Percentiles rank a stretch among this genome's conserved stretches.
phyloP scores from a whole-genome alignment of 768 basidiomycete genomes.

The Rhodotorula kratochvilovae region DNA sequence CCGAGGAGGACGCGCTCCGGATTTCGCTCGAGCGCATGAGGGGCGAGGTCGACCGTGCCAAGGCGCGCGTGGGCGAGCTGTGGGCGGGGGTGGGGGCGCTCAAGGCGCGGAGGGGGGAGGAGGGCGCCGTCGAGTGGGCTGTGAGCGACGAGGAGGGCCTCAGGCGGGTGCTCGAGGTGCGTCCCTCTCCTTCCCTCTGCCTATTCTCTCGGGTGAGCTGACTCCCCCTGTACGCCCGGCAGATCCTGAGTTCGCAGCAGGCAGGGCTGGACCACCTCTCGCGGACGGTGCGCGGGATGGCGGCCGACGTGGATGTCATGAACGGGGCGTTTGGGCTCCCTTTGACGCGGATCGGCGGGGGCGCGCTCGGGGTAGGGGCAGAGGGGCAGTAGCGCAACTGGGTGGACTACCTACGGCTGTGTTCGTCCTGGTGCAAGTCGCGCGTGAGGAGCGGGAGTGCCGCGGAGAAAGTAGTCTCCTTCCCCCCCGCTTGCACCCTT shows the following conservation, averaged over 20 bases:
- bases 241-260: constrained; percentile 75
- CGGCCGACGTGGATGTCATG: constrained; percentile 65
- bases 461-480: no score
- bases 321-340: constrained; percentile 34
- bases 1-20: constrained; percentile 73
- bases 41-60: constrained; percentile 59
- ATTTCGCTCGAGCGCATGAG: constrained; percentile 67
- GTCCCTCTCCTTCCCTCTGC: constrained; percentile 32
- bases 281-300: constrained; percentile 62
- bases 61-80: constrained; percentile 66
- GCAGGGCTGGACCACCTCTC: constrained; percentile 74
- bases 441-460: no score
- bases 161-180: constrained; percentile 67
- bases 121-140: constrained; percentile 62
- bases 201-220: not conserved
- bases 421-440: not conserved
- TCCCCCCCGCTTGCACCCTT: no score
- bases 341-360: not conserved
- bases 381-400: not conserved
- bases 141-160: constrained; percentile 85
- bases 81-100: constrained; percentile 79
- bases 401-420: not conserved
- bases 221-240: not conserved
- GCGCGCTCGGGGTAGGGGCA: not conserved
- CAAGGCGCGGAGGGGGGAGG: constrained; percentile 59